These are phyloP conservation scores for Polytrichum commune DNA, from an alignment of 225 moss, liverwort and hornwort species.

Conservation along the genomic window DNA sequence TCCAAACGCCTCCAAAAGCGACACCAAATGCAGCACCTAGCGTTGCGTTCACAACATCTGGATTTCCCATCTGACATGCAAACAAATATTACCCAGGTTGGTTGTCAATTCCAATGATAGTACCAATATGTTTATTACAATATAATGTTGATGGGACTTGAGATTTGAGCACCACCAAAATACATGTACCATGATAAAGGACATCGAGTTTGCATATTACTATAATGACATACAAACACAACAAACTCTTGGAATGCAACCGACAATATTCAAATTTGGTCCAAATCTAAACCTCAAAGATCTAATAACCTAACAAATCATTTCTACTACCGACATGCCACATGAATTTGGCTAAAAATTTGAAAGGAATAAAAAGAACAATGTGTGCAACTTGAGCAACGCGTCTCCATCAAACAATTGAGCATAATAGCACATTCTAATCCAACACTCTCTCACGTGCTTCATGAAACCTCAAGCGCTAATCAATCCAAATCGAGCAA, in stretches of 20 bases:
- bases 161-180: background rate
- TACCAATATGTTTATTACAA: background rate
- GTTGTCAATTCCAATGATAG: background rate
- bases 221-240: background rate
- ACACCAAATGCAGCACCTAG: background rate
- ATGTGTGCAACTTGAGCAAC: too few species aligned
- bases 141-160: background rate
- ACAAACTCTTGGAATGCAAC: background rate
- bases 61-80: background rate
- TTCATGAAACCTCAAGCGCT: too few species aligned
- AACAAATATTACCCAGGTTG: background rate
- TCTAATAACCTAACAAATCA: too few species aligned
- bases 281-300: background rate
- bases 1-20: background rate
- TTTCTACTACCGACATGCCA: too few species aligned
- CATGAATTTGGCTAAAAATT: too few species aligned
- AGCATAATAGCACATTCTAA: too few species aligned
- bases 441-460: too few species aligned
- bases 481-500: too few species aligned
- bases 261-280: background rate
- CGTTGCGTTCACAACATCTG: background rate
- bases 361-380: too few species aligned
- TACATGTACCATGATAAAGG: background rate
- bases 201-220: background rate
- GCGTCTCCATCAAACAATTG: too few species aligned